phyloP scores from a whole-genome alignment of 1,284 basidiomycete genomes.

The Trichosporon asahii region DNA sequence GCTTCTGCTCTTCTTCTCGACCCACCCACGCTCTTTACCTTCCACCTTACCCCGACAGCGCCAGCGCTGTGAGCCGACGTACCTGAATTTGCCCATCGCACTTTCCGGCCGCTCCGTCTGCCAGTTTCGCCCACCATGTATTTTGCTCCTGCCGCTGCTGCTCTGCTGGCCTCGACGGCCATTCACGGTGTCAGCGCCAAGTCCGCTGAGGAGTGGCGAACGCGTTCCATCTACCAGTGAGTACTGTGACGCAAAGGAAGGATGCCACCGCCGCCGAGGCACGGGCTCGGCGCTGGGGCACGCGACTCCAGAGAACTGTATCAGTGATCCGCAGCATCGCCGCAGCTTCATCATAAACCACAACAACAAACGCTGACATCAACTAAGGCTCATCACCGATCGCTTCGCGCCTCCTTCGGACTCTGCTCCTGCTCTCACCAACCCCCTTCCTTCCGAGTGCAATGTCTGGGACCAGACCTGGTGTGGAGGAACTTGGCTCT shows the following conservation, averaged over 20 bases:
- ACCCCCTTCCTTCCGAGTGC: constrained; percentile 50
- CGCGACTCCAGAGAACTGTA: background rate
- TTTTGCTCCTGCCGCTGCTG: constrained; percentile 13
- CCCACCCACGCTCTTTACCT: constrained; percentile 4
- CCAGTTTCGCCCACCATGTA: background rate
- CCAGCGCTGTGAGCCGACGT: background rate
- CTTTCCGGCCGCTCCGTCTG: background rate
- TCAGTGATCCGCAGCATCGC: background rate
- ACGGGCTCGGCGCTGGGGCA: background rate
- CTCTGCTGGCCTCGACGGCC: constrained; percentile 19
- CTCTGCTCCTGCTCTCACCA: constrained; percentile 55
- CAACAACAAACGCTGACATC: constrained; percentile 1
- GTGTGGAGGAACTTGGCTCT: constrained; percentile 75
- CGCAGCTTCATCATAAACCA: background rate
- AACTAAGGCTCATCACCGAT: constrained; percentile 65
- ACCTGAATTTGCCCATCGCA: background rate
- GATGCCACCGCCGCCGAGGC: background rate
- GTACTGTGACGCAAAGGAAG: constrained; percentile 18
- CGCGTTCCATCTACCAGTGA: constrained; percentile 51
- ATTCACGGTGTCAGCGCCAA: constrained; percentile 30
- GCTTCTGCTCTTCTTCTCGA: background rate
- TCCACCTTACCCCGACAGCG: background rate
- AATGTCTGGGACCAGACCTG: constrained; percentile 51
- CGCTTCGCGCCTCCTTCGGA: constrained; percentile 63
- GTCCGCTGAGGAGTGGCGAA: constrained; percentile 47